Evolutionary conservation across 805 yeast species (phyloP).

Genomic region (Yarrowia alimentaria): DNA sequence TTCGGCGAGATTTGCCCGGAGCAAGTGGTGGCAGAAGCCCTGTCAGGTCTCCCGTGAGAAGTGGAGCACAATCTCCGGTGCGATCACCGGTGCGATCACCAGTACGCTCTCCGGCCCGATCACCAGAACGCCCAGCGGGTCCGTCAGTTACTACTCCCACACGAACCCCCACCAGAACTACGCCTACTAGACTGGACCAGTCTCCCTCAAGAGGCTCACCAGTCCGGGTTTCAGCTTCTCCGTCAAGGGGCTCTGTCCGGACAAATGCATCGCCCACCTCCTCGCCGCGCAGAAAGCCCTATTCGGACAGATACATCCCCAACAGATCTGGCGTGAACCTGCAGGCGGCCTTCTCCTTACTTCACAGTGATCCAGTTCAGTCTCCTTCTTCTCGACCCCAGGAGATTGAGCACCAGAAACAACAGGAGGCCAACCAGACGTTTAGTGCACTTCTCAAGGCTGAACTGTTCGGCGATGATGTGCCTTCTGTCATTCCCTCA

Average conservation of each 20-base stretch:
- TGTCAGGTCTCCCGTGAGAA: neutral
- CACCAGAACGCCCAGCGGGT: conserved; percentile 5
- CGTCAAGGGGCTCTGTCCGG: too few species aligned
- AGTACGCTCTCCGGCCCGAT: conserved; percentile 2
- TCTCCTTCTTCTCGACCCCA: conserved; percentile 44
- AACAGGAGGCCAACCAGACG: conserved; percentile 81
- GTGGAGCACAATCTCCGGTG: neutral
- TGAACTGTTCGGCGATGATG: conserved; percentile 86
- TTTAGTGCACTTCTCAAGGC: conserved; percentile 83
- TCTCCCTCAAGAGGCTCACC: conserved; percentile 10
- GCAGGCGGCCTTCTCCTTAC: conserved; percentile 75
- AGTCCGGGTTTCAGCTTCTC: too few species aligned
- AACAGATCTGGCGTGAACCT: conserved; percentile 80
- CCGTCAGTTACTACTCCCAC: conserved; percentile 2
- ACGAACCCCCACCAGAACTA: conserved; percentile 1
- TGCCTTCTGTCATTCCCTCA: conserved; percentile 46
- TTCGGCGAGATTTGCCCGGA: conserved; percentile 18
- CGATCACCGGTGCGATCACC: conserved; percentile 7
- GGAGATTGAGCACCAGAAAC: conserved; percentile 42
- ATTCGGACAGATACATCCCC: conserved; percentile 87
- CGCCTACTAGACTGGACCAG: neutral
- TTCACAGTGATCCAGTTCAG: conserved; percentile 44
- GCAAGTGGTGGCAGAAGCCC: neutral
- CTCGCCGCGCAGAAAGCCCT: conserved; percentile 38
- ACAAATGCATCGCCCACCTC: conserved; percentile 15